These are phyloP conservation scores for Chlorella sp. DNA, from an alignment of 139 green algal species.

Conservation along the genomic window DNA sequence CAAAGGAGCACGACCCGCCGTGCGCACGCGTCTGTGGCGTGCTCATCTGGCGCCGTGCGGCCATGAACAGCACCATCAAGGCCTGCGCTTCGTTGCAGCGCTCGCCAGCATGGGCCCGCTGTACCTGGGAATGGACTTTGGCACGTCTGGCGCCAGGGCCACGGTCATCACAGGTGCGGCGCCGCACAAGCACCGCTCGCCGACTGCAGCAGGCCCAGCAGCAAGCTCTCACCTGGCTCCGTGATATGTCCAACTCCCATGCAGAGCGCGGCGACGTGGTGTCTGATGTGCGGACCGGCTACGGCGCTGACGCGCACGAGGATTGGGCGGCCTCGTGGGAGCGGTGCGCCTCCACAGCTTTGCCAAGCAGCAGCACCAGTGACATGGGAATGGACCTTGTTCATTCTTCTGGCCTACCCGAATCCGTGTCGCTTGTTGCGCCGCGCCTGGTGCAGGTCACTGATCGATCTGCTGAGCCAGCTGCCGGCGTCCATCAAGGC, in stretches of 20 bases:
- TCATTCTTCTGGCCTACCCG: not conserved
- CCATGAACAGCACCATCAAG: too few relatives aligned
- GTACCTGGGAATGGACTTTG: conserved; percentile 86
- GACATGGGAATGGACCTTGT: not conserved
- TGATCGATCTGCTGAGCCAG: not conserved
- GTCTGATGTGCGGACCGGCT: conserved; percentile 30
- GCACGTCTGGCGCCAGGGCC: conserved; percentile 73
- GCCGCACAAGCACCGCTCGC: too few relatives aligned
- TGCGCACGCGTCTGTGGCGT: too few relatives aligned
- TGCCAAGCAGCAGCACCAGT: not conserved
- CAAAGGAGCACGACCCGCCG: too few relatives aligned
- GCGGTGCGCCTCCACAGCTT: conserved; percentile 10
- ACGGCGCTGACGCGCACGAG: conserved; percentile 10
- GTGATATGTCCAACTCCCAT: too few relatives aligned
- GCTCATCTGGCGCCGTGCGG: too few relatives aligned
- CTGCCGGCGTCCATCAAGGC: not conserved
- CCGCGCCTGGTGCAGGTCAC: not conserved
- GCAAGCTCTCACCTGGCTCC: too few relatives aligned
- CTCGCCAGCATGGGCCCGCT: too few relatives aligned
- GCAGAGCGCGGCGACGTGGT: conserved; percentile 33
- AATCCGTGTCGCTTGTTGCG: not conserved
- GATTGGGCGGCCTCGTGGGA: conserved; percentile 41
- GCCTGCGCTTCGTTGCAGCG: too few relatives aligned
- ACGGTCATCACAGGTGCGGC: conserved; percentile 76
- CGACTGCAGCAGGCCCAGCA: too few relatives aligned